Evolutionary conservation across 345 rosid genomes (phyloP), one percentile per base, ranked within the genome.

Genomic region (Eucalyptus pauciflora): DNA sequence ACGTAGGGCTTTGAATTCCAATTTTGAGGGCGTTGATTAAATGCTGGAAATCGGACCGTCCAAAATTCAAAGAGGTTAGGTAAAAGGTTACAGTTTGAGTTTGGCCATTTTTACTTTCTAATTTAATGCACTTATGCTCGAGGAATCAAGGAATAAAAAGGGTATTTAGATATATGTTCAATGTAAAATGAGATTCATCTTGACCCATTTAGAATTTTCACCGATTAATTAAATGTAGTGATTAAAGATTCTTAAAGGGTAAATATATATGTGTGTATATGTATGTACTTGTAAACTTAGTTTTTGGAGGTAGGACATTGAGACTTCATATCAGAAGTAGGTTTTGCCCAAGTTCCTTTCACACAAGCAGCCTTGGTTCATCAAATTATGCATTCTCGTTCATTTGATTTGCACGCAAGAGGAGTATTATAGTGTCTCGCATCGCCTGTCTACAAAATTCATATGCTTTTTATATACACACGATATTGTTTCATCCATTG

Each of bases 361-460:
- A 25, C 83, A 41, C 29, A 6, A 13, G 3, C 48, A 12, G 48
- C 29, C 48, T 76, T 24, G 13, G 7, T 37, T n/a, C 5, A 0
- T 41, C 85, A 76, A 76, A 31, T 69, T 33, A 9, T 17, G 29
- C 15, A 76, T 20, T 76, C 15, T 0, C 1, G 3, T 76, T 76
- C 9, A 20, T 76, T 13, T 13, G 27, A 37, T 20, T 76, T 76
- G 46, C 46, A 76, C 1, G 4, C 22, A 24, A 76, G 80, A 15
- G 13, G 20, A 5, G 80, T 8, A 3, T 69, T 33, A 33, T 33
- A 37, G 11, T 33, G 7, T 71, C 25, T 33, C 7, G 1, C 80
- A 33, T 71, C 2, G 0, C 15, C 0, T 11, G 0, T 76, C 15
- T 37, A 12, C 29, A 41, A 6, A 22, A 20, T 76, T 11, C 13